Conservation (phyloP, 306 rosid species). For the Bauhinia variegata region DNA sequence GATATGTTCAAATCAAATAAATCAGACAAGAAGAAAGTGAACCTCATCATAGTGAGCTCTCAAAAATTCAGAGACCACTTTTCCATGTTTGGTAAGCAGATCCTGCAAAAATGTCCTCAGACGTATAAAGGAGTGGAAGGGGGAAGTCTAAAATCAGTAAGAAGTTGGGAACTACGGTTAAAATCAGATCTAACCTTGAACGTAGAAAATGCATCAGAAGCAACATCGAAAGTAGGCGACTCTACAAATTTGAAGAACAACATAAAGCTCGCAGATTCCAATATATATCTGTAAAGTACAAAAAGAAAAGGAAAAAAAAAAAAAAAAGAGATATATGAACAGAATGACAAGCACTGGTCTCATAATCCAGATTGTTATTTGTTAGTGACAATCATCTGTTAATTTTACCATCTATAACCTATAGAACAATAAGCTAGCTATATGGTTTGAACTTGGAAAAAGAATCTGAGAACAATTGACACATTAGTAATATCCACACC, state of each 20-base stretch:
- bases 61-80: slow-evolving; percentile 75
- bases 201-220: slow-evolving; percentile 96
- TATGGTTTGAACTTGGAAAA: not conserved
- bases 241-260: slow-evolving; percentile 94
- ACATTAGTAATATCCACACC: not conserved
- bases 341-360: slow-evolving; percentile 13
- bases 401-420: slow-evolving; percentile 7
- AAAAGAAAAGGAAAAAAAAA: no score
- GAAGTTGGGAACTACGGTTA: not conserved
- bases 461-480: not conserved
- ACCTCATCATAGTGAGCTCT: slow-evolving; percentile 81
- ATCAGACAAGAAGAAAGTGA: slow-evolving; percentile 39
- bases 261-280: slow-evolving; percentile 91
- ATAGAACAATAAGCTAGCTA: not conserved
- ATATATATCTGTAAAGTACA: slow-evolving; percentile 78
- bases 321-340: slow-evolving; percentile 37
- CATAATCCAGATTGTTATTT: slow-evolving; percentile 40
- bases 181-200: slow-evolving; percentile 70
- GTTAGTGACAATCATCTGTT: slow-evolving; percentile 4
- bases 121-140: slow-evolving; percentile 20
- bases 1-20: slow-evolving; percentile 38
- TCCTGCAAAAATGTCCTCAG: slow-evolving; percentile 63
- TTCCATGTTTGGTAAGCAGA: slow-evolving; percentile 81
- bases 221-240: slow-evolving; percentile 86
- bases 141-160: slow-evolving; percentile 32